Conservation (phyloP, 768 basidiomycete genomes). For the Rhodotorula diobovata region DNA sequence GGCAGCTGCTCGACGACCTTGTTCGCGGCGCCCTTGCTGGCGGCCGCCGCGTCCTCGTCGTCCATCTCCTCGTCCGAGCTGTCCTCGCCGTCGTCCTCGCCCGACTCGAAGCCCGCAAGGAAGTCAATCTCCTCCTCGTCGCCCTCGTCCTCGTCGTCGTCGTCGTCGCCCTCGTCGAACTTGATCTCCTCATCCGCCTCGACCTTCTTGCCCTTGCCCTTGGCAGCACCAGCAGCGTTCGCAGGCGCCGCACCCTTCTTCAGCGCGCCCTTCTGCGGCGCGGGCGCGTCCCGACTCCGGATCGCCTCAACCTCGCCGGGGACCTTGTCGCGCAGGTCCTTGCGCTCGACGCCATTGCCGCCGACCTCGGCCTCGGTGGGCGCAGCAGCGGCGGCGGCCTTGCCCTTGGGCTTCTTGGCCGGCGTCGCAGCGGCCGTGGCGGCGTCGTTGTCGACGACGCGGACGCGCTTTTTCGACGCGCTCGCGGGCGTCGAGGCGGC, state of each 20-base stretch:
- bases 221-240: neutral
- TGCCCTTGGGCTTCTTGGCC: neutral
- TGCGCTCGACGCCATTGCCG: constrained; percentile 26
- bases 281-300: constrained; percentile 63
- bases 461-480: constrained; percentile 35
- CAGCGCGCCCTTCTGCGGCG: constrained; percentile 71
- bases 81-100: constrained; percentile 46
- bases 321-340: constrained; percentile 33
- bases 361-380: constrained; percentile 6
- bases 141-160: constrained; percentile 39
- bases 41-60: constrained; percentile 11
- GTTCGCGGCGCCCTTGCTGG: neutral
- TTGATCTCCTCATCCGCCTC: constrained; percentile 43
- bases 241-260: constrained; percentile 39
- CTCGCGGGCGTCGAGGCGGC: neutral
- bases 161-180: constrained; percentile 34
- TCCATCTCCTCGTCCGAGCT: constrained; percentile 41
- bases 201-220: neutral
- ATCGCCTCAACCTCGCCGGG: constrained; percentile 54
- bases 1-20: constrained; percentile 23
- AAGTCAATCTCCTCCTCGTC: constrained; percentile 44
- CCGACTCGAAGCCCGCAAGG: constrained; percentile 41
- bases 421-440: neutral
- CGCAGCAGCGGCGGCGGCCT: neutral
- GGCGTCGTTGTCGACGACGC: constrained; percentile 12